phyloP scores from a whole-genome alignment of 345 rosid genomes.

The Anastatica hierochuntica region DNA sequence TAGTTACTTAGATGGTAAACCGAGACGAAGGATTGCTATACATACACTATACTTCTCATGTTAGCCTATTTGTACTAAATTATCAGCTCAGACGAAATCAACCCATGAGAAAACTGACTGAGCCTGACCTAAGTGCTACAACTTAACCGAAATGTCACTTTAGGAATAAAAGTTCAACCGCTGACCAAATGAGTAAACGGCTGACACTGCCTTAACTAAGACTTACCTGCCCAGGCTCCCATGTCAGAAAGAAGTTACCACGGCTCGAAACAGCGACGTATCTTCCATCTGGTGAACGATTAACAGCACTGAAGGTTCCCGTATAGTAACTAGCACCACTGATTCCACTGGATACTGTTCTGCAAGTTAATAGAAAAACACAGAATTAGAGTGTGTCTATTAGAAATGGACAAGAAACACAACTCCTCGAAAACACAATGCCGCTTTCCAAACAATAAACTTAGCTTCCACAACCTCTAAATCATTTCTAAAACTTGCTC shows the following conservation, averaged over 20 bases:
- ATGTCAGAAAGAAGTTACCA: constrained; percentile 90
- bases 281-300: constrained; percentile 87
- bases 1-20: not conserved
- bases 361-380: constrained; percentile 41
- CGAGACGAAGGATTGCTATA: not conserved
- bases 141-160: too few relatives aligned
- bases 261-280: constrained; percentile 98
- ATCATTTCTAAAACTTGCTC: not conserved
- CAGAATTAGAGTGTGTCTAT: constrained; percentile 17
- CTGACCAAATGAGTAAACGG: not conserved
- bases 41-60: not conserved
- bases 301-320: constrained; percentile 84
- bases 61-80: not conserved
- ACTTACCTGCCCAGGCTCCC: constrained; percentile 95
- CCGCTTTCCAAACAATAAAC: not conserved
- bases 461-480: not conserved
- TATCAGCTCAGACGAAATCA: not conserved
- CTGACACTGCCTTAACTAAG: not conserved
- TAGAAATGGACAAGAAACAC: not conserved
- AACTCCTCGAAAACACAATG: not conserved
- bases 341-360: constrained; percentile 97
- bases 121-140: too few relatives aligned
- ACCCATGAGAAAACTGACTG: not conserved
- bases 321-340: constrained; percentile 99
- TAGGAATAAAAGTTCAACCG: not conserved